Percentiles rank a stretch among this genome's conserved stretches.
Evolutionary conservation across 2,329 filamentous ascomycete genomes (phyloP).

Genomic region (Epichloe gansuensis): DNA sequence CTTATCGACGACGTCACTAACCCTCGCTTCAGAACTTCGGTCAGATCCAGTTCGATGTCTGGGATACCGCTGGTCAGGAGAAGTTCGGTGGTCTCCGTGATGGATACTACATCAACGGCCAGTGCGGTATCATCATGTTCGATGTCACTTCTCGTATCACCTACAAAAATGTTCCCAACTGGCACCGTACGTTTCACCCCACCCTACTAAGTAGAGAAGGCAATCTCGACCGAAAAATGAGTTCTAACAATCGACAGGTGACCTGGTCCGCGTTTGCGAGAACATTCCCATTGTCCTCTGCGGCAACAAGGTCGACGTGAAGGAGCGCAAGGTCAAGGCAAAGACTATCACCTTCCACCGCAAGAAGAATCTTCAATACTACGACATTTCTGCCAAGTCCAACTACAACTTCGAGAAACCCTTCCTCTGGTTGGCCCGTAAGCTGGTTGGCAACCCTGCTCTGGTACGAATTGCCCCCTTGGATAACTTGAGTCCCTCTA

Average conservation of each 20-base stretch:
- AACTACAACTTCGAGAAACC: slow-evolving; percentile 99
- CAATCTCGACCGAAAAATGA: neutral
- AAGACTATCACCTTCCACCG: slow-evolving; percentile 99
- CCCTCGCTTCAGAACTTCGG: slow-evolving; percentile 60
- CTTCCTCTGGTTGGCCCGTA: slow-evolving; percentile 97
- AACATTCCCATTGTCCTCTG: slow-evolving; percentile 97
- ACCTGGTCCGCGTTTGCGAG: slow-evolving; percentile 97
- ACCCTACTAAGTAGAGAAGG: neutral
- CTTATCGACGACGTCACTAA: slow-evolving; percentile 8
- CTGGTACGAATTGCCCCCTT: slow-evolving; percentile 10
- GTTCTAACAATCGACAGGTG: slow-evolving; percentile 45
- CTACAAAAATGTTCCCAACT: slow-evolving; percentile 99
- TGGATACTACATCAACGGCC: slow-evolving; percentile 99
- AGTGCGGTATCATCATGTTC: slow-evolving; percentile 99
- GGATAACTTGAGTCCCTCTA: neutral
- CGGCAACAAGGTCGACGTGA: slow-evolving; percentile 99
- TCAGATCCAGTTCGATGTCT: slow-evolving; percentile 96
- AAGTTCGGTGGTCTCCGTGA: slow-evolving; percentile 99
- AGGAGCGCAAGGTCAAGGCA: slow-evolving; percentile 99
- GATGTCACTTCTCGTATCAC: slow-evolving; percentile 98
- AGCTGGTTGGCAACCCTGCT: slow-evolving; percentile 84
- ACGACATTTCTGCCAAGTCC: slow-evolving; percentile 98
- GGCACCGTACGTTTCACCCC: slow-evolving; percentile 73
- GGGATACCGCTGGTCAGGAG: slow-evolving; percentile 98
- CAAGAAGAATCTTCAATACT: slow-evolving; percentile 99